These are phyloP conservation scores for Ogataea saltuana DNA, from an alignment of 805 yeast genomes.

Conservation along the genomic window DNA sequence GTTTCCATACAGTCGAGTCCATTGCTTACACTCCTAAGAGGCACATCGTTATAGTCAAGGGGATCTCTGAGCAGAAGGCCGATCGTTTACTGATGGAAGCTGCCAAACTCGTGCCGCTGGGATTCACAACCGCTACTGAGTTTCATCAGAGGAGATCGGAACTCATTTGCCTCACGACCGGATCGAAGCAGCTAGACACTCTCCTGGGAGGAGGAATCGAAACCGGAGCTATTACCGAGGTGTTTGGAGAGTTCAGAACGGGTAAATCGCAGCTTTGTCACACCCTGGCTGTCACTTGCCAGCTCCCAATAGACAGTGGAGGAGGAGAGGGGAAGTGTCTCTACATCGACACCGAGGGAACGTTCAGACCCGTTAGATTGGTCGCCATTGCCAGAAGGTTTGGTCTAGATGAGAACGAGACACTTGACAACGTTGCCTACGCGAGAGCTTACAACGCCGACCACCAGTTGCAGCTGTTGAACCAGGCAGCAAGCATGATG, in stretches of 20 bases:
- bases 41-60: conserved; percentile 73
- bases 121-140: conserved; percentile 96
- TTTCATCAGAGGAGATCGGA: conserved; percentile 88
- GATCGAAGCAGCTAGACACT: conserved; percentile 91
- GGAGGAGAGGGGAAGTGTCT: conserved; percentile 98
- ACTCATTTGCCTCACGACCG: conserved; percentile 90
- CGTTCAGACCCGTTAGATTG: conserved; percentile 89
- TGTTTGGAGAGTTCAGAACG: conserved; percentile 96
- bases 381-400: conserved; percentile 89
- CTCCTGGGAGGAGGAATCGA: conserved; percentile 95
- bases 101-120: conserved; percentile 85
- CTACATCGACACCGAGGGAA: conserved; percentile 95
- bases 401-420: conserved; percentile 89
- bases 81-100: conserved; percentile 83
- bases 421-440: conserved; percentile 95
- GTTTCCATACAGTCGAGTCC: conserved; percentile 86
- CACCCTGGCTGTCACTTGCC: conserved; percentile 95
- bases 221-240: conserved; percentile 94
- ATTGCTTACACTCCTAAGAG: conserved; percentile 93
- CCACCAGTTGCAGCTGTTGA: conserved; percentile 84
- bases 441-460: conserved; percentile 98
- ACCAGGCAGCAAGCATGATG: conserved; percentile 95
- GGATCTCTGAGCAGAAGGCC: conserved; percentile 94
- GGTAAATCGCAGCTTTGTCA: conserved; percentile 98
- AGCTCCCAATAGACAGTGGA: conserved; percentile 92